Conservation (phyloP, 1,139 yeast genomes). For the Waltiozyma sp. region DNA sequence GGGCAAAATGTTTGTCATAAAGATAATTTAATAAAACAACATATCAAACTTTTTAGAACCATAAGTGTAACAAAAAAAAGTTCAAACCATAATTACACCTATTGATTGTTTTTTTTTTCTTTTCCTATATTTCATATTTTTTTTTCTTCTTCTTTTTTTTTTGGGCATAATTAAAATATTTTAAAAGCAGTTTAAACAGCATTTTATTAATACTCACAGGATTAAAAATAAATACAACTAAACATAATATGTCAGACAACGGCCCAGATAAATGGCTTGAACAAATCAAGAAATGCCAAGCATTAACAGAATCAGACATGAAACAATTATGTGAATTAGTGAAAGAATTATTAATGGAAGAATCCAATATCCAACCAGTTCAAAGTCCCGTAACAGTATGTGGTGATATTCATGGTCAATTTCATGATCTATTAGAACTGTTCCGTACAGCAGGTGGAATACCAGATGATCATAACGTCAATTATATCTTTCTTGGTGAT, state of each 20-base stretch:
- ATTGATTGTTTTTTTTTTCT: no score
- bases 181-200: no score
- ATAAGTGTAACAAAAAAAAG: no score
- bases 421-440: slow-evolving; percentile 78
- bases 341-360: slow-evolving; percentile 83
- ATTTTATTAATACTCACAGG: no score
- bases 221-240: no score
- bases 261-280: slow-evolving; percentile 97
- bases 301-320: slow-evolving; percentile 88
- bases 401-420: slow-evolving; percentile 92
- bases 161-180: no score
- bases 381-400: slow-evolving; percentile 97
- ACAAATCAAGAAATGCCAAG: slow-evolving; percentile 81
- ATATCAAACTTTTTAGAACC: no score
- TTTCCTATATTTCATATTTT: no score
- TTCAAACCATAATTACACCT: no score
- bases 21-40: no score
- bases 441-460: slow-evolving; percentile 92
- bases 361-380: slow-evolving; percentile 92
- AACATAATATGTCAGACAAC: slow-evolving; percentile 49
- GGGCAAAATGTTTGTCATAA: no score
- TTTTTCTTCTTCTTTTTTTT: no score
- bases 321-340: slow-evolving; percentile 92
- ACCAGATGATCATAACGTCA: slow-evolving; percentile 49
- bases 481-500: slow-evolving; percentile 83